A percentile compares a stretch with the other conserved stretches of the same genome.
Evolutionary conservation across 139 green algal species (phyloP).

Genomic region (Chlamydomonas sp.): DNA sequence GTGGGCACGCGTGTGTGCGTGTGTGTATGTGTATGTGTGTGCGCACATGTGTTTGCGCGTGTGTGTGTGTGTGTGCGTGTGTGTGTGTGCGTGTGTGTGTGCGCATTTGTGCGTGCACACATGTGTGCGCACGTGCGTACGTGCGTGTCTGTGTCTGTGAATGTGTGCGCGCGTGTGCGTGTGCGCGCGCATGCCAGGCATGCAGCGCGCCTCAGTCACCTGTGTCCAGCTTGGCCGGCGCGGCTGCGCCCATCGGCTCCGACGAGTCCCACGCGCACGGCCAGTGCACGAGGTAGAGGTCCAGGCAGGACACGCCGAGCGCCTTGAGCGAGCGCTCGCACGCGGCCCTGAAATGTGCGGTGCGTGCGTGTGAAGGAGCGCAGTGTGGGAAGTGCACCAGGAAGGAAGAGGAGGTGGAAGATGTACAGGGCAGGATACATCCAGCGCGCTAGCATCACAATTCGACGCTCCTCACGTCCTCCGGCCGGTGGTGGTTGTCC

Average conservation of each 20-base stretch:
- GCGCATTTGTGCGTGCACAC: no score
- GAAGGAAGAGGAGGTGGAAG: neutral
- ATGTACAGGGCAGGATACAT: no score
- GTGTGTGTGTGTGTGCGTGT: no score
- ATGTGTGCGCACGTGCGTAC: no score
- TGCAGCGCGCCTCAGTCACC: neutral
- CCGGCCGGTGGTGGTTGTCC: slow-evolving; percentile 58
- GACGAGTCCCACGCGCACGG: slow-evolving; percentile 66
- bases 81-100: no score
- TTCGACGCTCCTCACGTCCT: slow-evolving; percentile 41
- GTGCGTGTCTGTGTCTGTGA: neutral
- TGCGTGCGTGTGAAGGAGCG: neutral
- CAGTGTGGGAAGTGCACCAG: neutral
- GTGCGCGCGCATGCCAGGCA: neutral
- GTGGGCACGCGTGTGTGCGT: no score
- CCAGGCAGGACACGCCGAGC: slow-evolving; percentile 48
- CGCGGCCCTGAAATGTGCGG: neutral
- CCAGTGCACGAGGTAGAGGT: slow-evolving; percentile 77
- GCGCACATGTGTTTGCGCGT: no score
- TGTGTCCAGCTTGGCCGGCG: no score
- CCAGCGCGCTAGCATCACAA: no score
- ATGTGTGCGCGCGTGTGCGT: neutral
- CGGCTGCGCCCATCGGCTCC: no score
- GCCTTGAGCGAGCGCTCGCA: slow-evolving; percentile 18
- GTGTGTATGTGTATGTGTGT: no score